phyloP scores from a whole-genome alignment of 2,329 filamentous ascomycete genomes.

The Colletotrichum eleusines region DNA sequence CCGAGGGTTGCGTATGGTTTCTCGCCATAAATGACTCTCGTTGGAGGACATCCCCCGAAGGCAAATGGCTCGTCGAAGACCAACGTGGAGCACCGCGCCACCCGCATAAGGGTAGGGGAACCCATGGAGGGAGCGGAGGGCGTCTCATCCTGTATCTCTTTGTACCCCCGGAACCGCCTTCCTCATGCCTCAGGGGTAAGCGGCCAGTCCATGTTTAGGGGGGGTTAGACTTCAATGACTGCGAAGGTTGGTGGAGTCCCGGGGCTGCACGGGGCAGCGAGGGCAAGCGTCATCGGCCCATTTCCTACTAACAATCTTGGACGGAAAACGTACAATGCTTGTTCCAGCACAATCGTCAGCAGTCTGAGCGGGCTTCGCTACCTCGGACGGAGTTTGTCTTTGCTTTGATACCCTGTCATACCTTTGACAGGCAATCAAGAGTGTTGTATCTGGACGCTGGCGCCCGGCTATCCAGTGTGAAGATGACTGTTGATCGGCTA shows the following conservation, averaged over 20 bases:
- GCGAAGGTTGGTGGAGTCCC: slow-evolving; percentile 33
- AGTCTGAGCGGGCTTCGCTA: slow-evolving; percentile 26
- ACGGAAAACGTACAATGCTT: slow-evolving; percentile 17
- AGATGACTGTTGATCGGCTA: not conserved
- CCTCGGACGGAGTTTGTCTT: slow-evolving; percentile 5
- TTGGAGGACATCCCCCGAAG: slow-evolving; percentile 8
- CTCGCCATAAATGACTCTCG: not conserved
- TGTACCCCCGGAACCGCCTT: slow-evolving; percentile 17
- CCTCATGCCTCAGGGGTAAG: slow-evolving; percentile 11
- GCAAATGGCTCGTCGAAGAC: slow-evolving; percentile 9
- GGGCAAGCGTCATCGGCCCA: slow-evolving; percentile 40
- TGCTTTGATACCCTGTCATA: slow-evolving; percentile 6
- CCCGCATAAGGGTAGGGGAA: slow-evolving; percentile 14
- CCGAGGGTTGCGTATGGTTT: not conserved
- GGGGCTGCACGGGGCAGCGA: slow-evolving; percentile 37
- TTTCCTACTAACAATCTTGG: slow-evolving; percentile 35
- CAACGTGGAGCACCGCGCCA: slow-evolving; percentile 6
- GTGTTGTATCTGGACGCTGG: not conserved
- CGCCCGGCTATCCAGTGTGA: not conserved
- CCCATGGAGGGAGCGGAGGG: slow-evolving; percentile 1
- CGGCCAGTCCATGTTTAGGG: slow-evolving; percentile 21
- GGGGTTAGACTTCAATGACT: slow-evolving; percentile 36
- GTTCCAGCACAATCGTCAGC: slow-evolving; percentile 22
- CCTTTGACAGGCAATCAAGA: slow-evolving; percentile 13
- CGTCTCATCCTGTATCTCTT: slow-evolving; percentile 15